Evolutionary conservation across 1,284 basidiomycete species (phyloP), one percentile per base, ranked within the genome.

Genomic region (Pascua sp.): DNA sequence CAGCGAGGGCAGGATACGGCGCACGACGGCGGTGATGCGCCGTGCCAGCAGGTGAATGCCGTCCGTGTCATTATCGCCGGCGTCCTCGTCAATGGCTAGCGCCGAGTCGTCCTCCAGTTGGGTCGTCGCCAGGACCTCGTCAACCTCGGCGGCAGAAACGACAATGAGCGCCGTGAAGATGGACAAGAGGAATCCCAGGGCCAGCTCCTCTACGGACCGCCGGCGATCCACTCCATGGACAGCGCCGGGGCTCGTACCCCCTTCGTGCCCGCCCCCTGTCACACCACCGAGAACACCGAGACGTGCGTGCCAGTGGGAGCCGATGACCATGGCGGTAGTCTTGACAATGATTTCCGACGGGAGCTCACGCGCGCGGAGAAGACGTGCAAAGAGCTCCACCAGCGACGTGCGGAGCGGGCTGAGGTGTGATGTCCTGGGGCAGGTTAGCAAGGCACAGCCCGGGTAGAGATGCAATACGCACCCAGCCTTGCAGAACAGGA

Each of bases 1-100:
- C 49, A 98, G 78, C 7, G 91, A 86, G 2, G 94, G 92, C 4
- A 98, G 80, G 11, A 88, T 88, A 38, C 95, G 83, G 37, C 94
- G 83, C 58, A 97, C 87, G 9, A 85, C 84, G 1, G 91, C 91
- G 1, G 88, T 89, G 68, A 98, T 94, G 41, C 84, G 82, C 67
- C 88, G 86, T 7, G 90, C 88, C 5, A 91, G 80, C 37, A 62
- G 56, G 5, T 59, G 52, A 5, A 46, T 53, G 24, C 24, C 24
- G 24, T 32, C 24, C 2, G 55, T 84, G 61, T 84, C 78, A 12
- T 49, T n/a, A 13, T 56, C 49, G 1, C 13, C 81, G 79, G 16
- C 80, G 40, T 67, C 70, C 47, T 63, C 63, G 41, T 62, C 77
- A 73, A 59, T 45, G 10, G 55, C 64, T 17, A 66, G 42, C 16